These are phyloP conservation scores for Dactylella cylindrospora DNA, from an alignment of 2,329 filamentous ascomycete genomes.

Conservation along the genomic window DNA sequence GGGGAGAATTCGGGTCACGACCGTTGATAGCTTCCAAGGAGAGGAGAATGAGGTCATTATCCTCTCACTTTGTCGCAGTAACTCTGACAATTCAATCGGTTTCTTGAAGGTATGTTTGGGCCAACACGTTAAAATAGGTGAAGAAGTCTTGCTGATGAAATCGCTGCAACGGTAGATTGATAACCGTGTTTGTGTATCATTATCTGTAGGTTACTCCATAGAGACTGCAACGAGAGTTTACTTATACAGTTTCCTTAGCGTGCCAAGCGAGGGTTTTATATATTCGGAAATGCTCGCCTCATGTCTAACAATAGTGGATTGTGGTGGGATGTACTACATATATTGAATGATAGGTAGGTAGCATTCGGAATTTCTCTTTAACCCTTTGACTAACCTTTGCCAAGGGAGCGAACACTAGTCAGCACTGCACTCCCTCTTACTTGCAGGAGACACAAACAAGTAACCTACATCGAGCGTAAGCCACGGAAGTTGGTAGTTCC, in stretches of 20 bases:
- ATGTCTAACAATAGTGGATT: constrained; percentile 55
- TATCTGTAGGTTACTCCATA: constrained; percentile 53
- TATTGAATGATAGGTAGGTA: constrained; percentile 51
- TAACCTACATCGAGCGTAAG: constrained; percentile 57
- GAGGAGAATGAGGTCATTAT: constrained; percentile 85
- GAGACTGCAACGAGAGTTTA: neutral
- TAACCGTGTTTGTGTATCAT: constrained; percentile 64
- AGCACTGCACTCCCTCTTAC: constrained; percentile 63
- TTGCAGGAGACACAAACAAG: constrained; percentile 63
- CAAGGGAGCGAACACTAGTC: constrained; percentile 51
- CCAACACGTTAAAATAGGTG: neutral
- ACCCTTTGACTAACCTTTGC: constrained; percentile 46
- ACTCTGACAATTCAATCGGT: constrained; percentile 62
- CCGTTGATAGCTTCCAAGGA: constrained; percentile 86
- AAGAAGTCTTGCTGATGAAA: neutral
- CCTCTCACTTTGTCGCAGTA: constrained; percentile 76
- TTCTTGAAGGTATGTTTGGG: constrained; percentile 67
- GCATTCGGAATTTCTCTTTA: neutral
- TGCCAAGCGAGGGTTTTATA: constrained; percentile 75
- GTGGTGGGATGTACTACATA: constrained; percentile 58
- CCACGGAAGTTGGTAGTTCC: neutral
- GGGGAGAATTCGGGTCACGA: constrained; percentile 63
- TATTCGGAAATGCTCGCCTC: constrained; percentile 74
- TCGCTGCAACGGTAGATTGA: constrained; percentile 50
- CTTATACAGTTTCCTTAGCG: constrained; percentile 55